Base-by-base conservation (phyloP, 2,329 filamentous ascomycete species). In the Chrysosporium queenslandicum region DNA sequence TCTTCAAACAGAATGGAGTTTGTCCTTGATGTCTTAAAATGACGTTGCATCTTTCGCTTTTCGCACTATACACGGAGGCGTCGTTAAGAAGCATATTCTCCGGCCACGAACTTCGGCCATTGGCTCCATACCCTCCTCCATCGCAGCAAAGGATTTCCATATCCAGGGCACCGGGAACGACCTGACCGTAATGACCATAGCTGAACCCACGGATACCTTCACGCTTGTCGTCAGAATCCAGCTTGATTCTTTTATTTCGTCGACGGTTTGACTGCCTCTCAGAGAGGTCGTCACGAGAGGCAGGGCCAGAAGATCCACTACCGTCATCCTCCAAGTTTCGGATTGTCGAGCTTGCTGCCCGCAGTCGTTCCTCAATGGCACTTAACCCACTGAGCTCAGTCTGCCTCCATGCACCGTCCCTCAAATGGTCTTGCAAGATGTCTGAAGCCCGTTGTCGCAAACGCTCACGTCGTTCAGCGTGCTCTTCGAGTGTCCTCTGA, bases 131-230 rank as follows among this genome's bases (percentile, higher is more conserved):
- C 54, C 76, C 74, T 40, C 90, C 89, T 37, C 88, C 89, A 66
- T 96, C 90, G 64, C 89, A 96, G 73, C 84, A 92, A 46, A 87
- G 78, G 56, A 96, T 82, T 64, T 95, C 86, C 86, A 96, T 88
- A 56, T 78, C 83, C 61, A 96, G 72, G 58, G 80, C 77, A 2
- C 89, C 90, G 0, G 87, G 80, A 55, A 92, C 86, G 14, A 94
- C 85, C 68, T 95, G 90, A 16, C 90, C 91, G 66, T 85, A 88
- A 61, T 82, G 83, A 20, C 90, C 91, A 66, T 96, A 97, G 56
- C 79, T 83, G 64, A 90, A 87, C 1, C 76, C 79, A 55, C 62
- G 64, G n/a, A 64, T 58, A 3, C 66, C 69, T 55, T 71, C 67
- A 23, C 74, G 68, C 12, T 74, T 67, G 43, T 76, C 75, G 56